Conservation (phyloP, 345 rosid genomes). For the Eucalyptus curtisii region DNA sequence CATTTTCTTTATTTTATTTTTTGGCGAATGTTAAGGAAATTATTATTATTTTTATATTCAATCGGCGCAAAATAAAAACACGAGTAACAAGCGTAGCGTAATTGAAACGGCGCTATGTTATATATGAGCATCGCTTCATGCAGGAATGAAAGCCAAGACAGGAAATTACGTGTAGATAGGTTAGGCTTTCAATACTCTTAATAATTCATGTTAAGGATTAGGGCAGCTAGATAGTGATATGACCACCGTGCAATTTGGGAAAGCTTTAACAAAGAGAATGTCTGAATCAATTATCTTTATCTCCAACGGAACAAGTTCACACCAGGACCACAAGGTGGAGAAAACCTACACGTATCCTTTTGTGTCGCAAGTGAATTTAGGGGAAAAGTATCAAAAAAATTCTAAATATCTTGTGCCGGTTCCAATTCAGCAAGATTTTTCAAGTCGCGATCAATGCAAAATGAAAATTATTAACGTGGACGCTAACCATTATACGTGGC, state of each 20-base stretch:
- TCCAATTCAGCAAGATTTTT: too few species aligned
- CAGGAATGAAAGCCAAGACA: background rate
- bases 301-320: background rate
- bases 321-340: background rate
- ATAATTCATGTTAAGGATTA: background rate
- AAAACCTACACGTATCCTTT: background rate
- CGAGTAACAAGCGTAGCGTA: background rate
- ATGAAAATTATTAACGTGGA: too few species aligned
- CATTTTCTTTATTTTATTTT: accelerated
- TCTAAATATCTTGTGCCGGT: accelerated
- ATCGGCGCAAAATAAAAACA: background rate
- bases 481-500: accelerated
- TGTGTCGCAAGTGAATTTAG: background rate
- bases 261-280: too few species aligned
- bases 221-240: background rate
- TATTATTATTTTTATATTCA: background rate
- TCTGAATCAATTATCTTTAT: background rate
- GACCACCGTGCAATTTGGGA: background rate
- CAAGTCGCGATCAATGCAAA: accelerated
- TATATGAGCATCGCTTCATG: background rate
- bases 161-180: background rate
- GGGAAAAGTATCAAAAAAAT: too few species aligned
- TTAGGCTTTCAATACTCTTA: background rate
- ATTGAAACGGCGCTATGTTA: background rate
- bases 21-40: background rate